phyloP scores from a whole-genome alignment of 176 grass and related monocot species.

The Otatea glauca region DNA sequence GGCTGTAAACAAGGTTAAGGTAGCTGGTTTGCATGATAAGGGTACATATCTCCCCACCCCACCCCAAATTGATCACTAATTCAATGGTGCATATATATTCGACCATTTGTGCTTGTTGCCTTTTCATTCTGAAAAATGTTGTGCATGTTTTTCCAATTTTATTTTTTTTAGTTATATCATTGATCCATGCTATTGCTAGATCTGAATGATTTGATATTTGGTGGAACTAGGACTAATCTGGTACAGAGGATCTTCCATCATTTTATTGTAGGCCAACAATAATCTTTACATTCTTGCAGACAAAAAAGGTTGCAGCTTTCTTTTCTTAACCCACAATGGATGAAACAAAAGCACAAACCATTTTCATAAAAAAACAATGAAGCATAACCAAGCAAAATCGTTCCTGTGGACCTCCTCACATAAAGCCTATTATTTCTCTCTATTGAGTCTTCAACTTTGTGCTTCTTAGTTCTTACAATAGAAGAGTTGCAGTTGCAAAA shows the following conservation, averaged over 20 bases:
- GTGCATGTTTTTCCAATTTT: background rate
- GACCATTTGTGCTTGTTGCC: background rate
- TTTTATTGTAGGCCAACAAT: conserved; percentile 23
- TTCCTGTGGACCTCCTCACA: background rate
- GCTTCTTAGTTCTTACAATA: background rate
- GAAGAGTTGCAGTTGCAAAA: background rate
- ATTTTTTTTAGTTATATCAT: background rate
- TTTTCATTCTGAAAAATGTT: conserved; percentile 27
- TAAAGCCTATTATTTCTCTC: background rate
- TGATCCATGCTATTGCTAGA: conserved; percentile 12
- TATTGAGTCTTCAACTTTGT: background rate
- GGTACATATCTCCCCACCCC: conserved; percentile 43
- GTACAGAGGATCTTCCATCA: background rate
- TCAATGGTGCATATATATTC: conserved; percentile 9
- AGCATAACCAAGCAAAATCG: background rate
- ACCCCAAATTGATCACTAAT: background rate
- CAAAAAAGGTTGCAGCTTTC: background rate
- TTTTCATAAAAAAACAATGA: background rate
- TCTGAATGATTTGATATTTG: background rate
- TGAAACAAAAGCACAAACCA: background rate
- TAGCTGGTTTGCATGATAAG: conserved; percentile 95
- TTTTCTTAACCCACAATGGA: background rate
- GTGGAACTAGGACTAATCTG: background rate
- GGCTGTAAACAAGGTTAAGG: conserved; percentile 75
- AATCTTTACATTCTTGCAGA: conserved; percentile 6